Percentiles rank a stretch among this genome's conserved stretches.
Conservation (phyloP, 2,329 filamentous ascomycete species). For the Neoscytalidium dimidiatum region DNA sequence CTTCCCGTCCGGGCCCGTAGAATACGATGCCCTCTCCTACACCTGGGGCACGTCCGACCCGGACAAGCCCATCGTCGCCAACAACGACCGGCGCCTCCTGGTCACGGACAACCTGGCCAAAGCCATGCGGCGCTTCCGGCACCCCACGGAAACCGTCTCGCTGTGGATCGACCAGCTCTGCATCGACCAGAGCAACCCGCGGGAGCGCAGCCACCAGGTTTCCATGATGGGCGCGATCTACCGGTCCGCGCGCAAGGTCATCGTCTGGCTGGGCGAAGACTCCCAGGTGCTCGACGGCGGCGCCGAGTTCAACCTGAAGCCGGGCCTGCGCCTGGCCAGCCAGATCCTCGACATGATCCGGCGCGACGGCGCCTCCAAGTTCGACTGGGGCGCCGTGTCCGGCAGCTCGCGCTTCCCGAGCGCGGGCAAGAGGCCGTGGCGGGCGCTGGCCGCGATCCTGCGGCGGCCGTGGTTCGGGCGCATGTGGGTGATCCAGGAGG, state of each 20-base stretch:
- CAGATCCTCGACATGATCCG: constrained; percentile 10
- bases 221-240: constrained; percentile 32
- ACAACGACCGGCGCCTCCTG: constrained; percentile 15
- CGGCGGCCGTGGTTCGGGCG: constrained; percentile 29
- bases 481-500: constrained; percentile 35
- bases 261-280: constrained; percentile 35
- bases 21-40: constrained; percentile 28
- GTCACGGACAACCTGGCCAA: constrained; percentile 25
- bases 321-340: neutral
- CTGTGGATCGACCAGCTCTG: constrained; percentile 33
- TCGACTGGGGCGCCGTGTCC: constrained; percentile 1
- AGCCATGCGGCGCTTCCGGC: constrained; percentile 25
- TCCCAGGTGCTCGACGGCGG: constrained; percentile 28
- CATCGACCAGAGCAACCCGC: constrained; percentile 30
- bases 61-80: constrained; percentile 17
- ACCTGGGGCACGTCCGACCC: constrained; percentile 25
- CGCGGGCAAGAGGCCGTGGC: constrained; percentile 9
- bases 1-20: constrained; percentile 47
- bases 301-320: neutral
- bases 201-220: constrained; percentile 30
- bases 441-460: constrained; percentile 11
- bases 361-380: neutral
- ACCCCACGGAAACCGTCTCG: neutral
- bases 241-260: constrained; percentile 26
- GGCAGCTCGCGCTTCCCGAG: neutral